Conservation (phyloP, 495 filamentous ascomycete species). For the Penicillium subrubescens region DNA sequence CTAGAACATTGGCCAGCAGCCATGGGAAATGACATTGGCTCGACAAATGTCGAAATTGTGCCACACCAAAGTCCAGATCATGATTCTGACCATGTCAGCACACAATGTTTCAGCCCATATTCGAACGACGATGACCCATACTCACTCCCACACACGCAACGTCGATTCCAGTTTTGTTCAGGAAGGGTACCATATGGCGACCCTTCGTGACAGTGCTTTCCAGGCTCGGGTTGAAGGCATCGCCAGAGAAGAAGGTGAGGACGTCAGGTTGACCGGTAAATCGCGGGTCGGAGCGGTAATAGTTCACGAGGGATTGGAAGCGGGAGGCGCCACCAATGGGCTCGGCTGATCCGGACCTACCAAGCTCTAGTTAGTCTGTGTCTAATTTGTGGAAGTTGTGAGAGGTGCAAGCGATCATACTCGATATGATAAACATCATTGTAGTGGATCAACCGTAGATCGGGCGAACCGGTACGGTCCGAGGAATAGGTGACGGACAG, state of each 20-base stretch:
- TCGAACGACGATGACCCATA: constrained; percentile 17
- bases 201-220: constrained; percentile 88
- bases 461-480: constrained; percentile 57
- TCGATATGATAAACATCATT: constrained; percentile 94
- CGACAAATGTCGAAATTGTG: constrained; percentile 72
- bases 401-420: constrained; percentile 31
- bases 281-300: constrained; percentile 63
- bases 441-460: constrained; percentile 81
- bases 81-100: constrained; percentile 63
- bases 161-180: constrained; percentile 75
- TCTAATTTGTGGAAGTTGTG: neutral
- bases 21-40: constrained; percentile 82
- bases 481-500: constrained; percentile 56
- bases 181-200: constrained; percentile 83
- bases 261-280: constrained; percentile 64
- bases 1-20: constrained; percentile 83
- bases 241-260: constrained; percentile 85
- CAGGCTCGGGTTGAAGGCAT: constrained; percentile 88
- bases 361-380: neutral
- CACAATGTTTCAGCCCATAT: constrained; percentile 7
- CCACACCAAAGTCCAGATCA: constrained; percentile 90
- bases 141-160: constrained; percentile 79
- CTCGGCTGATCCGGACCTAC: constrained; percentile 66
- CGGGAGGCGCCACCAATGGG: constrained; percentile 77
- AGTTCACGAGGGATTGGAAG: constrained; percentile 74